Percentiles rank a stretch among this genome's conserved stretches.
These are phyloP conservation scores for Mitragyna speciosa DNA, from an alignment of 257 asterid genomes.

Conservation along the genomic window DNA sequence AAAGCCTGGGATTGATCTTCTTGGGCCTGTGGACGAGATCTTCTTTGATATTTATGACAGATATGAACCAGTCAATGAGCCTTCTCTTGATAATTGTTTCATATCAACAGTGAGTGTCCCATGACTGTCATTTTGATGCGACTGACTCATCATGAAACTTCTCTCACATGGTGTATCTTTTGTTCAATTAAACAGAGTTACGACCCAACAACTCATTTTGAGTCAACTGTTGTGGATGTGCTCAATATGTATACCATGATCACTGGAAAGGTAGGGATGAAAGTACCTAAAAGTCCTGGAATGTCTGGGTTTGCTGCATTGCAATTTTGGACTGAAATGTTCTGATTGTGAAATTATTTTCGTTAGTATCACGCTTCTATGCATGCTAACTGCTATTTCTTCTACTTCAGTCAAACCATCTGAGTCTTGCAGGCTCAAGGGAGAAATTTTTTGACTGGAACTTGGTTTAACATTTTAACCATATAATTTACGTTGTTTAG, in stretches of 20 bases:
- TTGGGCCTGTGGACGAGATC: slow-evolving; percentile 95
- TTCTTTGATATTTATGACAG: slow-evolving; percentile 85
- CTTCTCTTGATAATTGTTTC: slow-evolving; percentile 84
- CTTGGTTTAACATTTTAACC: neutral
- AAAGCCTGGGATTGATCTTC: slow-evolving; percentile 87
- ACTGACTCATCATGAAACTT: slow-evolving; percentile 14
- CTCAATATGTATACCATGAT: slow-evolving; percentile 48
- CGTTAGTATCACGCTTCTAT: neutral
- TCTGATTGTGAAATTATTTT: neutral
- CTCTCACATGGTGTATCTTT: slow-evolving; percentile 4
- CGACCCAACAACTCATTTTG: slow-evolving; percentile 56
- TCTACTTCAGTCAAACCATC: no score
- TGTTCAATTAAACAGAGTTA: slow-evolving; percentile 41
- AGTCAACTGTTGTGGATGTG: slow-evolving; percentile 54
- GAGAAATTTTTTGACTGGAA: neutral
- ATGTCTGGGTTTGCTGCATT: neutral
- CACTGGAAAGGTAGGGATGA: slow-evolving; percentile 52
- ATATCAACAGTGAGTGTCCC: slow-evolving; percentile 71
- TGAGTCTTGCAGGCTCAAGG: neutral
- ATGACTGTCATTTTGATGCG: slow-evolving; percentile 15
- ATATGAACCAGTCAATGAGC: slow-evolving; percentile 85
- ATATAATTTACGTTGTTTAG: neutral
- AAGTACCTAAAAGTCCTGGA: neutral
- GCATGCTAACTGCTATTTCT: neutral
- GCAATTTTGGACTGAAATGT: neutral